These are phyloP conservation scores for Trametes coccinea DNA, from an alignment of 768 basidiomycete genomes.

Conservation along the genomic window DNA sequence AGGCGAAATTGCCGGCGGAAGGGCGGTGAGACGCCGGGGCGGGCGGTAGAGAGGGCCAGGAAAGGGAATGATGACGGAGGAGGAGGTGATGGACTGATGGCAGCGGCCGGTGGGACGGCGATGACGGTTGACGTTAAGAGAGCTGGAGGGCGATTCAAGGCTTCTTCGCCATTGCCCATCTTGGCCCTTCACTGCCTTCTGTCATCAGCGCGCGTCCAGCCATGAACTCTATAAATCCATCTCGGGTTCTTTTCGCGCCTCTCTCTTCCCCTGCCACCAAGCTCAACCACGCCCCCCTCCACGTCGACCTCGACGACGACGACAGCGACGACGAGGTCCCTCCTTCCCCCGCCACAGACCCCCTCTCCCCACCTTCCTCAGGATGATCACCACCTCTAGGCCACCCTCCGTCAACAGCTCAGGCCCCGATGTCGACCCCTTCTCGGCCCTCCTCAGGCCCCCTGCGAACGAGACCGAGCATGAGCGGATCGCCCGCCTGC, in stretches of 20 bases:
- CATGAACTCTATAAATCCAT: constrained; percentile 25
- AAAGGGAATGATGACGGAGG: not conserved
- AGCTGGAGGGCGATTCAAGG: not conserved
- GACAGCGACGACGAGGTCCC: constrained; percentile 1
- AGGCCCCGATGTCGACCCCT: constrained; percentile 59
- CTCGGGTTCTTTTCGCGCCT: constrained; percentile 12
- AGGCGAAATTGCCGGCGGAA: constrained; percentile 12
- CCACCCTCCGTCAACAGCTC: constrained; percentile 68
- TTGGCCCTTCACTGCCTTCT: constrained; percentile 20
- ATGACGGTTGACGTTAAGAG: not conserved
- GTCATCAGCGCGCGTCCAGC: constrained; percentile 20
- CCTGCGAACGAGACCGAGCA: constrained; percentile 63
- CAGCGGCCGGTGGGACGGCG: constrained; percentile 7
- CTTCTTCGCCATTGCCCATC: constrained; percentile 15
- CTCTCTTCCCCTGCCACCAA: constrained; percentile 22
- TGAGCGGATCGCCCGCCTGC: constrained; percentile 61
- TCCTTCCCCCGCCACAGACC: constrained; percentile 21
- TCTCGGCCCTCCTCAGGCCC: constrained; percentile 65
- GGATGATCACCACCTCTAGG: constrained; percentile 48
- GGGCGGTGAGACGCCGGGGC: not conserved
- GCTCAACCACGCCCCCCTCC: constrained; percentile 24
- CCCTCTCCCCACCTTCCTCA: constrained; percentile 29
- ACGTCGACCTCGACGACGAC: not conserved
- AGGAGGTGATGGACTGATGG: constrained; percentile 5
- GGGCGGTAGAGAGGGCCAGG: not conserved